phyloP scores from a whole-genome alignment of 352 stramenopile genomes.

The Pythium inflatum region DNA sequence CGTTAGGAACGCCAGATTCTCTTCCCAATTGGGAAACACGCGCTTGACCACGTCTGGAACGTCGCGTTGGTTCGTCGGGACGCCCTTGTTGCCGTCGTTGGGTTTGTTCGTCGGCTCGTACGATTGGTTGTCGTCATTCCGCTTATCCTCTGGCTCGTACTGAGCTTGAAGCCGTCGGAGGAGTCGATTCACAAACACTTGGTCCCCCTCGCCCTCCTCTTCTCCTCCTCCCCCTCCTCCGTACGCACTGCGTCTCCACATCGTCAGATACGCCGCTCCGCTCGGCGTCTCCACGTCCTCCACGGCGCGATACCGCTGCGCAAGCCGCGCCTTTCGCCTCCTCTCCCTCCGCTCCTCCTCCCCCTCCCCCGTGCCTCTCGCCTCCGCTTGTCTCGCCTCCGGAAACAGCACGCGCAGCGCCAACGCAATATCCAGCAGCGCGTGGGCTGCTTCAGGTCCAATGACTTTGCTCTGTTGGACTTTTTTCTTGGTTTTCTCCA shows the following conservation, averaged over 20 bases:
- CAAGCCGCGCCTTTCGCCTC: not conserved
- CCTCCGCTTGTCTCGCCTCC: not conserved
- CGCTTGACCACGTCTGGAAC: constrained; percentile 49
- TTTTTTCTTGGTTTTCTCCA: constrained; percentile 57
- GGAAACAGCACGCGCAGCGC: constrained; percentile 29
- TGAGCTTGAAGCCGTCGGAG: constrained; percentile 20
- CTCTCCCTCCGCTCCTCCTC: not conserved
- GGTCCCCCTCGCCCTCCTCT: not conserved
- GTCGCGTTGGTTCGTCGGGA: not conserved
- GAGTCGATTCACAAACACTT: constrained; percentile 20
- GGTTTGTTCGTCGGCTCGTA: not conserved
- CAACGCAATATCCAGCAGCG: constrained; percentile 12
- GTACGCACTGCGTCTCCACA: constrained; percentile 24
- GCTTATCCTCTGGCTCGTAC: constrained; percentile 6
- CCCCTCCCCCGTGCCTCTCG: not conserved
- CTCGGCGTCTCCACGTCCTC: not conserved
- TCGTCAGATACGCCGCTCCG: constrained; percentile 14
- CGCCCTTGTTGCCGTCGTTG: not conserved
- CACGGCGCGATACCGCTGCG: constrained; percentile 11
- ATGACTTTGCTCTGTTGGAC: constrained; percentile 46
- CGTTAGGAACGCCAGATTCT: constrained; percentile 50
- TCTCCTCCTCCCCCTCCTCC: not conserved
- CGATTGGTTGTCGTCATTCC: too few species aligned
- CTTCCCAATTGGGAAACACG: constrained; percentile 51
- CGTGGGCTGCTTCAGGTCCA: not conserved